Evolutionary conservation across 2,329 filamentous ascomycete genomes (phyloP).

Genomic region (Fusarium haematococcum): DNA sequence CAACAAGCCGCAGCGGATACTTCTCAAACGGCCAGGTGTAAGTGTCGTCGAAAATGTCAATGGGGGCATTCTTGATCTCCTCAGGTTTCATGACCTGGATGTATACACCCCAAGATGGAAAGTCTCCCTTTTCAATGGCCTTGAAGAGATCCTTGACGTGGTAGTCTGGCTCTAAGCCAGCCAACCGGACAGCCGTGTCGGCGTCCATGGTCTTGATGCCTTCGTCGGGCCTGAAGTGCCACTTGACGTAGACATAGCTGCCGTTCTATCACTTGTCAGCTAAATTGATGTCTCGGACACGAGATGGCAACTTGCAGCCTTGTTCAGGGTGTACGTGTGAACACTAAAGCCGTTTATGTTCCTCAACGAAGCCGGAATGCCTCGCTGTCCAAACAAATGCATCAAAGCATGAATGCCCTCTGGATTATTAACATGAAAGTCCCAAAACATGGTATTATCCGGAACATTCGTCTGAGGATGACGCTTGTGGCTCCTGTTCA

Average conservation of each 20-base stretch:
- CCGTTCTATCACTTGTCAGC: conserved; percentile 50
- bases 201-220: conserved; percentile 58
- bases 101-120: conserved; percentile 72
- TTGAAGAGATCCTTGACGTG: conserved; percentile 51
- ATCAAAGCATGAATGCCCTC: conserved; percentile 60
- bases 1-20: conserved; percentile 71
- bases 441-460: conserved; percentile 56
- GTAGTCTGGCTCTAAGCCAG: conserved; percentile 64
- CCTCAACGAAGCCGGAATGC: conserved; percentile 59
- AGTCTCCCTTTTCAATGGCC: conserved; percentile 70
- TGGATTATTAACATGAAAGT: conserved; percentile 53
- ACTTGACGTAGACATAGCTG: conserved; percentile 61
- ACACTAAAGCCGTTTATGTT: conserved; percentile 60
- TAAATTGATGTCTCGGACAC: too few species aligned
- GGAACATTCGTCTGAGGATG: conserved; percentile 57
- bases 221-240: conserved; percentile 61
- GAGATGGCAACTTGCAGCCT: not conserved
- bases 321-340: conserved; percentile 62
- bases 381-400: conserved; percentile 63
- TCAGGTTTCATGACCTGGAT: conserved; percentile 73
- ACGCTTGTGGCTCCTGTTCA: conserved; percentile 59
- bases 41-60: conserved; percentile 76
- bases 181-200: conserved; percentile 50
- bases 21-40: conserved; percentile 76
- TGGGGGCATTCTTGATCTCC: conserved; percentile 69